Evolutionary conservation across 2,329 filamentous ascomycete species (phyloP), one percentile per base, ranked within the genome.

Genomic region (Apiospora sp.): DNA sequence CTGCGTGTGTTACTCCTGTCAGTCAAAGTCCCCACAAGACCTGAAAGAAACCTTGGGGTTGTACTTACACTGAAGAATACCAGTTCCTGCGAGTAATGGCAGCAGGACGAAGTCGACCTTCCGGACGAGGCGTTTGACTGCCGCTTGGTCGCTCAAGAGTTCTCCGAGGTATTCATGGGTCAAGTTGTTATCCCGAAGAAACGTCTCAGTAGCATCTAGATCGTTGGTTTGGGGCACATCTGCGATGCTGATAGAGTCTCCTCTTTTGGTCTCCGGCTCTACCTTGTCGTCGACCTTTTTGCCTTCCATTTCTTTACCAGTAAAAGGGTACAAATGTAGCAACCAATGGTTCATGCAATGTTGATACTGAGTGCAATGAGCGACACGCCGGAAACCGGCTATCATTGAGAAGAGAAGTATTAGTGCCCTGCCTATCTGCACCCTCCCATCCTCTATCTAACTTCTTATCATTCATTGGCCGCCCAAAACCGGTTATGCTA

Each of bases 71-170:
- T 90, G 88, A 7, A 90, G 80, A 3, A 86, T 79, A 68, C 85
- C 88, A 0, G 86, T 88, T 0, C 84, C 83, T 49, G 83, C 84
- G 3, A 90, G 83, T 7, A 90, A 80, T 0, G 88, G 88, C 73
- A 90, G 82, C 12, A 90, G 75, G 0, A 84, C 77, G 72, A 84
- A 80, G 72, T 90, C 88, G 64, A 90, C 85, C 71, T 85, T 87
- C 22, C 83, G 81, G 37, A 84, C 79, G 8, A 83, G 77, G 14
- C 75, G 72, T 46, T 79, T 78, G 73, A 77, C 76, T 48, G 73
- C 71, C 14, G 74, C 74, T 30, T 81, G 76, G 74, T 89, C 87
- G 49, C 82, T 77, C 4, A 89, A 79, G 19, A 89, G 79, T 30
- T 82, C 82, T 10, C 84, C 80, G 3, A 88, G 77, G 46, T 85